Evolutionary conservation across 1,284 basidiomycete species (phyloP), one percentile per base, ranked within the genome.

Genomic region (Ceratobasidium sp.): DNA sequence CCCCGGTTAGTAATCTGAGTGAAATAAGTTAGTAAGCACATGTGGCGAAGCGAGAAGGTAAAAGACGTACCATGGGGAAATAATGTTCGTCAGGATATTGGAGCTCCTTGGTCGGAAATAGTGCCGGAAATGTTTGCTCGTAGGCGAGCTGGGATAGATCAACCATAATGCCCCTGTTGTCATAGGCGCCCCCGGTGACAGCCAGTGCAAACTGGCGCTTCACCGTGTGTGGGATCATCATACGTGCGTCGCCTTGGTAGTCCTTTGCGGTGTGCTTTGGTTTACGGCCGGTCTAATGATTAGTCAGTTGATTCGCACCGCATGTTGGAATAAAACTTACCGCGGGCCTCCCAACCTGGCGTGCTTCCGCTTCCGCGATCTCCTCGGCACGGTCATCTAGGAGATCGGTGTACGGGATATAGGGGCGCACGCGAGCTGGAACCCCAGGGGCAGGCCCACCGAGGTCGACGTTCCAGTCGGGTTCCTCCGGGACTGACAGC

Each of bases 171-270:
- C 30, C 35, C 14, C 57, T 27, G 35, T 60, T 60, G 30, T 38
- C n/a, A 23, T 60, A 60, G 57, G 57, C 30, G 20, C 35, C 35
- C 12, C 35, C 57, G 57, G 18, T 35, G 30, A 60, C 16, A 14
- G 35, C 35, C 2, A 60, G 35, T 14, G 23, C 57, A 60, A 60
- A 60, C 30, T 60, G 57, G 35, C 35, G 35, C 57, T 60, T 60
- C 30, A 38, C 57, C 57, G 57, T 60, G 35, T 35, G 35, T 6
- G 57, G 57, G 57, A 60, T 60, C 12, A 60, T 14, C 57, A 33
- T 60, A 38, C 57, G 57, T 3, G 27, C 57, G 30, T 60, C 57
- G 57, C 57, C 57, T 27, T 60, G 12, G n/a, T 60, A 60, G n/a
- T 60, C 30, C 30, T 10, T 12, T 14, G 57, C 30, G 57, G 30